Percentiles rank a stretch among this genome's conserved stretches.
phyloP scores from a whole-genome alignment of 805 yeast species.

The Nematodospora valgi region DNA sequence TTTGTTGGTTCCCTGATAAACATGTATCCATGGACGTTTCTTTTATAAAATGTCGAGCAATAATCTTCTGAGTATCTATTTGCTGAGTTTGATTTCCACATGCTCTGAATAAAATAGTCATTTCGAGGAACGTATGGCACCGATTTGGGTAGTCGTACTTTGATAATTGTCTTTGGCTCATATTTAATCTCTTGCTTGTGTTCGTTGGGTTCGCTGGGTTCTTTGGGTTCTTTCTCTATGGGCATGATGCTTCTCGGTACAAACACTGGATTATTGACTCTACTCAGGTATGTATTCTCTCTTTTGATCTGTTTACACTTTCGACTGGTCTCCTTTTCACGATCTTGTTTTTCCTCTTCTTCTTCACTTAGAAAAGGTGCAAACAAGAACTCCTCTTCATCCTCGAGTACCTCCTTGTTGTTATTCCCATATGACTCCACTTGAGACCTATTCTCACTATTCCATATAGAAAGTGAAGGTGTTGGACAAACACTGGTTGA shows the following conservation, averaged over 20 bases:
- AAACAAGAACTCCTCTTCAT: not conserved
- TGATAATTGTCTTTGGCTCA: no score
- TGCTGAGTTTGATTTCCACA: not conserved
- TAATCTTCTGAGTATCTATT: slow-evolving; percentile 17
- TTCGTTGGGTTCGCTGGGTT: no score
- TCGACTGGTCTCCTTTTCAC: no score
- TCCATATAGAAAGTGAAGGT: no score
- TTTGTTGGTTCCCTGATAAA: slow-evolving; percentile 30
- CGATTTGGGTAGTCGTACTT: not conserved
- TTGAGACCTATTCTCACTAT: no score
- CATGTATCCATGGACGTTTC: slow-evolving; percentile 33
- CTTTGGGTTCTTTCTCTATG: not conserved
- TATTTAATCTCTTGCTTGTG: no score
- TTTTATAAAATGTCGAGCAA: slow-evolving; percentile 32
- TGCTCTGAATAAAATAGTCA: slow-evolving; percentile 3
- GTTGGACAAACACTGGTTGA: no score
- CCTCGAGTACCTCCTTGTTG: not conserved
- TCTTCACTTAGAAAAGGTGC: not conserved
- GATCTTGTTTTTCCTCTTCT: not conserved
- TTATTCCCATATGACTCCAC: no score
- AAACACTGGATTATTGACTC: slow-evolving; percentile 17
- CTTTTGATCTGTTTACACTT: not conserved
- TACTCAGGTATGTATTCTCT: slow-evolving; percentile 13
- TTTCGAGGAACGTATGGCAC: not conserved
- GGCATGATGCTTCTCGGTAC: slow-evolving; percentile 9